Evolutionary conservation across 176 grass and related monocot species (phyloP), one percentile per base, ranked within the genome.

Genomic region (Alloteropsis semialata): DNA sequence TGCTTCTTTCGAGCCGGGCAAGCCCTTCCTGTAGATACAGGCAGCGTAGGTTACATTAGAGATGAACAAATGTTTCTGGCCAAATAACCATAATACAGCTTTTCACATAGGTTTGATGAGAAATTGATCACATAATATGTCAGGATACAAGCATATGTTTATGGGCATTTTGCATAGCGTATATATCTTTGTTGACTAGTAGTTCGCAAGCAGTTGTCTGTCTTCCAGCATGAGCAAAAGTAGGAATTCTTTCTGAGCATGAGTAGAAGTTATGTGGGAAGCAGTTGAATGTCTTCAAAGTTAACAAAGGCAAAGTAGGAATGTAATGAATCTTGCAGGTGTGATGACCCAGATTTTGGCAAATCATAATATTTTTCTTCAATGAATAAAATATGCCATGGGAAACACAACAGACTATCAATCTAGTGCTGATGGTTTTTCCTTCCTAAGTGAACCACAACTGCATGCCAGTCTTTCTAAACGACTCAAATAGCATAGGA

Each of bases 1-100:
- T 95, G 78, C 87, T 80, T 77, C 90, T 95, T 77, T 95, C 92
- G 60, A 95, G 82, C 54, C 87, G 86, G 66, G 89, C 89, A 85
- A 95, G 90, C 44, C 92, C 92, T 86, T 95, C 92, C 92, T 95
- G 78, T 70, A 77, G 8, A 69, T 55, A n/a, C 10, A 88, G 19
- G 21, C 21, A 81, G 48, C 53, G 59, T 46, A 63, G 36, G 5
- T 24, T 34, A 9, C 39, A n/a, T 76, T 30, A 77, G 6, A 32
- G 66, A 83, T 61, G 9, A 29, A 79, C 8, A 58, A 25, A 58
- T 48, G 37, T 12, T 49, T 24, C 8, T 5, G 10, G 28, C 28
- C 65, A n/a, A n/a, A n/a, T 25, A n/a, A 19, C 36, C 14, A 72
- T 45, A 46, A 70, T 46, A 46, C 41, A 48, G 6, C 6, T 71